phyloP scores from a whole-genome alignment of 345 rosid species.

The Bruguiera gymnorhiza region DNA sequence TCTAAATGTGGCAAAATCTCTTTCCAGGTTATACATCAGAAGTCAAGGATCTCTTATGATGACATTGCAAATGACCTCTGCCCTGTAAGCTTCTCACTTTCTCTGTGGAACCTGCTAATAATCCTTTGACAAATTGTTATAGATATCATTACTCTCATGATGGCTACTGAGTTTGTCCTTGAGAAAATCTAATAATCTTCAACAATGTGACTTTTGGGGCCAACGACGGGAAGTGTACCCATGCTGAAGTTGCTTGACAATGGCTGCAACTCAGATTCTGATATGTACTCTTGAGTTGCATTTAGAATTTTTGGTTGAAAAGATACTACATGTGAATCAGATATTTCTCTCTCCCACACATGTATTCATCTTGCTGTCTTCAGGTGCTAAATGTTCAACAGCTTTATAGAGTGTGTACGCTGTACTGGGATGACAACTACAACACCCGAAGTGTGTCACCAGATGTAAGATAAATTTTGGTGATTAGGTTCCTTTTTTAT shows the following conservation, averaged over 20 bases:
- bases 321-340: too few relatives aligned
- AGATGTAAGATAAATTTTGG: conserved; percentile 17
- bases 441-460: conserved; percentile 23
- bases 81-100: conserved; percentile 21
- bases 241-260: too few relatives aligned
- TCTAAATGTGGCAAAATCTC: background rate
- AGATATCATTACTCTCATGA: background rate
- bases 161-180: too few relatives aligned
- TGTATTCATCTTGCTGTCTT: background rate
- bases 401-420: conserved; percentile 23
- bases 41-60: conserved; percentile 24
- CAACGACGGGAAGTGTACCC: too few relatives aligned
- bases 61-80: conserved; percentile 30
- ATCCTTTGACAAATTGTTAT: background rate
- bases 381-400: conserved; percentile 23
- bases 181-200: background rate
- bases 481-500: background rate
- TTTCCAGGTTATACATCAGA: conserved; percentile 31
- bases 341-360: background rate
- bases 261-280: too few relatives aligned
- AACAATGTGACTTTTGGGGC: background rate
- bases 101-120: background rate
- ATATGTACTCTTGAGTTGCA: too few relatives aligned
- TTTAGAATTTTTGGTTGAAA: too few relatives aligned
- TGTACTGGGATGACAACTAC: conserved; percentile 26